Evolutionary conservation across 2,329 filamentous ascomycete genomes (phyloP).

Genomic region (Xylaria digitata): DNA sequence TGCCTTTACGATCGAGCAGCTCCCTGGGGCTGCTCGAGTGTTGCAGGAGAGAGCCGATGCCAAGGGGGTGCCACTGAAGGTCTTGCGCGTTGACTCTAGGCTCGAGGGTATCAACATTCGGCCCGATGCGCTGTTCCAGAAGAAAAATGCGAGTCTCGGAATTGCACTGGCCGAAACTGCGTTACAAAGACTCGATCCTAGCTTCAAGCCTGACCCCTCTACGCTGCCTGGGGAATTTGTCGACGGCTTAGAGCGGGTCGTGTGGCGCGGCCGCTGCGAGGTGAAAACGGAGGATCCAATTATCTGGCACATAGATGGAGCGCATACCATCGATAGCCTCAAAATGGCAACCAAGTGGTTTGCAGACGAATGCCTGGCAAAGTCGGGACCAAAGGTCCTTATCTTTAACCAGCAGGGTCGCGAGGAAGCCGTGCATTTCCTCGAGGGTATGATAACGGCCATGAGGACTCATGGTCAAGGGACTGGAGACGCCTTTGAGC

Average conservation of each 20-base stretch:
- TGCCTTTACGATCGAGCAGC: conserved; percentile 69
- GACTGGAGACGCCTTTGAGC: conserved; percentile 65
- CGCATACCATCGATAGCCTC: conserved; percentile 92
- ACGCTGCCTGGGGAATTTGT: conserved; percentile 72
- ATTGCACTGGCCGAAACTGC: conserved; percentile 64
- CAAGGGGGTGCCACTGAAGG: conserved; percentile 60
- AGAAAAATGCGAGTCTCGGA: conserved; percentile 63
- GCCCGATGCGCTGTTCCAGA: conserved; percentile 68
- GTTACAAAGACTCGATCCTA: conserved; percentile 58
- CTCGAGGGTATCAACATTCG: conserved; percentile 60
- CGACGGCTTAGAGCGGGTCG: conserved; percentile 78
- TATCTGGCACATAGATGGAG: conserved; percentile 90
- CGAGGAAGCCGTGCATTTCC: conserved; percentile 64
- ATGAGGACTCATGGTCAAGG: conserved; percentile 48
- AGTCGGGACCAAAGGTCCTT: conserved; percentile 59
- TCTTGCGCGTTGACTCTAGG: conserved; percentile 60
- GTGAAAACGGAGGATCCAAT: conserved; percentile 66
- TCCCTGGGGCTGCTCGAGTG: conserved; percentile 58
- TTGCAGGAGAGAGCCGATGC: conserved; percentile 64
- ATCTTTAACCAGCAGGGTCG: conserved; percentile 90
- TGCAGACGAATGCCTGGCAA: conserved; percentile 58
- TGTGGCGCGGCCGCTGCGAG: conserved; percentile 84
- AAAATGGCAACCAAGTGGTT: conserved; percentile 87
- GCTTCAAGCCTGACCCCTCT: conserved; percentile 41
- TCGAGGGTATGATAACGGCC: conserved; percentile 59